Evolutionary conservation across 495 filamentous ascomycete genomes (phyloP), one percentile per base, ranked within the genome.

Genomic region (Arthonia radiata): DNA sequence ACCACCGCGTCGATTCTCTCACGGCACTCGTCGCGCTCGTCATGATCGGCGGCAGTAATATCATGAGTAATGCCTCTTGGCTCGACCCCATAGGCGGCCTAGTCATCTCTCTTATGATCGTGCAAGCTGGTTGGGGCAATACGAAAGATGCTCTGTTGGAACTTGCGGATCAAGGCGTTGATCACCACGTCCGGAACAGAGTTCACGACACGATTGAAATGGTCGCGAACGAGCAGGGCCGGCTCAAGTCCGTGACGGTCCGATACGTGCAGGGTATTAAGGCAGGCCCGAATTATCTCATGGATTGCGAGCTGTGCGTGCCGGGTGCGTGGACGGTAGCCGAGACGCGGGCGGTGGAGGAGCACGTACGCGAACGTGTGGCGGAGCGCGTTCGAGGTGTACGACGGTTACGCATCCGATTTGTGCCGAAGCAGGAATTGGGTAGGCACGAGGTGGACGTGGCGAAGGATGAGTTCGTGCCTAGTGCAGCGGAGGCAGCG

Each of bases 41-140:
- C 26, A 80, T 74, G 11, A 91, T 97, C 40, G 64, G 73, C 15
- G 83, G 79, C 17, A 76, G 77, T n/a, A 82, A 91, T 45, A 47
- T 91, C 26, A 61, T 92, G 19, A 52, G 64, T 15, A 68, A 83
- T 37, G 77, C 79, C 22, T 58, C 68, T 24, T 93, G 81, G 80
- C 60, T 94, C 23, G 89, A 97, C 49, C 80, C 86, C n/a, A 70
- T 92, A 27, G 86, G 86, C 24, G 80, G 86, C 8, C 58, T 94
- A 12, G 44, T 91, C 14, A 91, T 97, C 29, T 89, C 81, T 15
- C 42, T 78, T 22, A 73, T 97, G 67, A 83, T 97, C 13, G 70
- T 94, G 39, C 75, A 69, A 33, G 86, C 86, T 12, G 86, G 86
- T 1, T 78, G 66, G 56, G 64, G 60, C 17, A 97, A 97, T 44